These are phyloP conservation scores for Raphanus raphanistrum DNA, from an alignment of 345 rosid species.

Conservation along the genomic window DNA sequence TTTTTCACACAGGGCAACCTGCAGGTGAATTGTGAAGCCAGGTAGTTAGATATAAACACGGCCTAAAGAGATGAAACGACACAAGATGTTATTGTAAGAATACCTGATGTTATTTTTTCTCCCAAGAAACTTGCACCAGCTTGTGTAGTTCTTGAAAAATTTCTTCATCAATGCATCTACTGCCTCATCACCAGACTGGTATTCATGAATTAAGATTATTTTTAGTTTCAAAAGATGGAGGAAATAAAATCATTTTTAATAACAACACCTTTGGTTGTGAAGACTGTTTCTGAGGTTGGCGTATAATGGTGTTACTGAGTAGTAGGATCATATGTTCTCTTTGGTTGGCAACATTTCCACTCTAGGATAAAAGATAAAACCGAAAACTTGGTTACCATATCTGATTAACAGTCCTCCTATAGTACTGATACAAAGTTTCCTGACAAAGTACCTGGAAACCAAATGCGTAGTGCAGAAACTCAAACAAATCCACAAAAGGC, in stretches of 20 bases:
- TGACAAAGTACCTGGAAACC: conserved; percentile 74
- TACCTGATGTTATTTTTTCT: conserved; percentile 79
- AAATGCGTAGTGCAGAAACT: conserved; percentile 73
- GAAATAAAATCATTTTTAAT: background rate
- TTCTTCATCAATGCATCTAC: conserved; percentile 81
- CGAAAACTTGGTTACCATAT: conserved; percentile 11
- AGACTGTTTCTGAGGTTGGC: conserved; percentile 59
- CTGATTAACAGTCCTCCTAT: conserved; percentile 6
- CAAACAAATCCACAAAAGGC: conserved; percentile 65
- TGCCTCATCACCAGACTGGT: conserved; percentile 71
- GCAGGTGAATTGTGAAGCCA: conserved; percentile 40
- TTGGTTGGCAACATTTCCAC: conserved; percentile 87
- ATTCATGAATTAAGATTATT: conserved; percentile 24
- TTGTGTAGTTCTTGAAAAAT: conserved; percentile 82
- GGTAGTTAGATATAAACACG: conserved; percentile 22
- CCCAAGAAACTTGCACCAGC: conserved; percentile 86
- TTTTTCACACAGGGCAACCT: conserved; percentile 77
- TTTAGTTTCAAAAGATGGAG: conserved; percentile 23
- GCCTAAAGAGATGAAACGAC: conserved; percentile 1
- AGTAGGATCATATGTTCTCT: conserved; percentile 93
- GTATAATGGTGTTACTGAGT: conserved; percentile 63
- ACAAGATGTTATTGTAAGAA: background rate
- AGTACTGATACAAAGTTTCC: background rate
- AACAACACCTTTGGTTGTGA: conserved; percentile 54
- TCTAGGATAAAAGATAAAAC: conserved; percentile 43